These are phyloP conservation scores for Paradendryphiella salina DNA, from an alignment of 2,329 filamentous ascomycete genomes.

Conservation along the genomic window DNA sequence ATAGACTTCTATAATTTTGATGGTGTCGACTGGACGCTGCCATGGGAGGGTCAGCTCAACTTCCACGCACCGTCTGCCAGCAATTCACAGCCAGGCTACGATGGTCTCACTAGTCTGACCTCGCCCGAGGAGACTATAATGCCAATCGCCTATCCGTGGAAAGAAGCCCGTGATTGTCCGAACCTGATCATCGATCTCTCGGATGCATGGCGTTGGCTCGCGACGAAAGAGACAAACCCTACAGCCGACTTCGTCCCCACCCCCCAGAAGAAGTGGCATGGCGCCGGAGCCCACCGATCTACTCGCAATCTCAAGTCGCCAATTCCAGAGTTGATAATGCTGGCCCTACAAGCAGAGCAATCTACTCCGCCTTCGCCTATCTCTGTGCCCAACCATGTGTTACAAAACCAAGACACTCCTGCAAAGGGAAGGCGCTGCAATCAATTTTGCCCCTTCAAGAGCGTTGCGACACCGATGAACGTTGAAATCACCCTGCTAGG, in stretches of 20 bases:
- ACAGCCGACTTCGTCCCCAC: constrained; percentile 1
- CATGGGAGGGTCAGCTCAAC: constrained; percentile 8
- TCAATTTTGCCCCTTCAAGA: constrained; percentile 20
- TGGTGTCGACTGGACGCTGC: constrained; percentile 14
- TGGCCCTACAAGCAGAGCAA: not conserved
- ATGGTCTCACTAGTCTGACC: not conserved
- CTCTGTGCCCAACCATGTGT: not conserved
- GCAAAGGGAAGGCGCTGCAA: not conserved
- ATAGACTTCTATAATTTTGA: constrained; percentile 24
- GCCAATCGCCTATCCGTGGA: not conserved
- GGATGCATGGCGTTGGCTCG: constrained; percentile 25
- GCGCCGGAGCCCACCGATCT: not conserved
- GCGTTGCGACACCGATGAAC: constrained; percentile 16
- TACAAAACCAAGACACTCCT: constrained; percentile 10
- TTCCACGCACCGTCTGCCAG: not conserved
- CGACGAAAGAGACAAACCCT: constrained; percentile 1
- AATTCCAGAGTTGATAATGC: constrained; percentile 19
- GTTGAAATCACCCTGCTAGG: constrained; percentile 18
- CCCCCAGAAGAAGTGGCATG: constrained; percentile 4
- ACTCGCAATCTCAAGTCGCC: constrained; percentile 12
- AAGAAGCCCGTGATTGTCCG: constrained; percentile 17
- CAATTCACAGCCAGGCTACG: too few species aligned
- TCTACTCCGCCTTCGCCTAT: not conserved
- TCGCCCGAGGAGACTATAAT: not conserved
- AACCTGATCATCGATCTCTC: constrained; percentile 20